Evolutionary conservation across 129 eudicot species (phyloP), one percentile per base, ranked within the genome.

Genomic region (Artemisia annua): DNA sequence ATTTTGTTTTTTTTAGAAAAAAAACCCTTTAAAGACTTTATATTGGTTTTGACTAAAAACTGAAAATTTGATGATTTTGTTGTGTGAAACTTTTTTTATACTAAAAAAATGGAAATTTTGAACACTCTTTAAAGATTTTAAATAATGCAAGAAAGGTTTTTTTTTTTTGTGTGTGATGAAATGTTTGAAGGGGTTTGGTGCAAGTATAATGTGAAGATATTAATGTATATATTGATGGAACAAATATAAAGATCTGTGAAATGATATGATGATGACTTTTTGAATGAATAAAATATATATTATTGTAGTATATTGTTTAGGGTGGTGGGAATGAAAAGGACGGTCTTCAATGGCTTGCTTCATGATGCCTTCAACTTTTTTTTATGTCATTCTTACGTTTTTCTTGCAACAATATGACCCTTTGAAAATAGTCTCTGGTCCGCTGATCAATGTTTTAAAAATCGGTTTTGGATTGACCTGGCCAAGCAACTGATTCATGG

Each of bases 311-410:
- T 64, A 46, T 24, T 44, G 17, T 12, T 22, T 18, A 77, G 63
- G 75, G 75, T 77, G 81, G 71, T 77, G 75, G 70, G 75, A 30
- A 49, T 17, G 56, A 62, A 77, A 77, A 62, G 69, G 63, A 32
- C n/a, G 71, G 71, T 59, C 64, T 49, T 62, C 46, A 56, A 53
- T 70, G 62, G 75, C 11, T 73, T 67, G 76, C 77, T 71, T 30
- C 69, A 70, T 70, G 76, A 35, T 35, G 44, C 44, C 44, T 35
- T 28, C 32, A 3, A 28, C 32, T 28, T 28, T 28, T 26, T 28
- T 28, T 28, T 28, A 28, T 28, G 32, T 28, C 32, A 4, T 28
- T 28, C 32, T 28, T 28, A 28, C 32, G 32, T 28, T 28, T 28
- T 28, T 0, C 32, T 28, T 28, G 32, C 5, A 28, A 28, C 4